Evolutionary conservation across 768 basidiomycete species (phyloP), one percentile per base, ranked within the genome.

Genomic region (Trametes villosa): DNA sequence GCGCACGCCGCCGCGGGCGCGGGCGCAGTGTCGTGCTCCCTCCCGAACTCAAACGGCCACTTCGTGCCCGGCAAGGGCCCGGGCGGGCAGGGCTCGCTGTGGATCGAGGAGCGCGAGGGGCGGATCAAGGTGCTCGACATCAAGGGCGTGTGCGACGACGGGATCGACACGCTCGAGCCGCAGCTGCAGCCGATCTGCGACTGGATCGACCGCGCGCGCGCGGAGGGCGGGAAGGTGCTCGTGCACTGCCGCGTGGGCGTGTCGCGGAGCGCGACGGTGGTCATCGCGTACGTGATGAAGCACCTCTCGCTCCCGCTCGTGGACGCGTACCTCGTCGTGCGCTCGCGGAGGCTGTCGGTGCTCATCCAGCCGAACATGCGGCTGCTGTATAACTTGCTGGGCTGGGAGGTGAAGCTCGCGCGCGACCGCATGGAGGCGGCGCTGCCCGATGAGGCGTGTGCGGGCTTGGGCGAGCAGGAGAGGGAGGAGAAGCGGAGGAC

Each of bases 211-310:
- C 81, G 84, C 51, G 96, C 94, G 42, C 78, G 93, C 40, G 74
- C 77, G 33, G 83, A 87, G 50, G 95, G 96, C 8, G 96, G 96
- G 2, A 91, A 91, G 70, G 89, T 96, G 33, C 81, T 98, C 52
- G 94, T 98, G 9, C 96, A 98, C 74, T 98, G 96, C 74, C 84
- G 95, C n/a, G 96, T 98, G n/a, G 96, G 96, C n/a, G 96, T 98
- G 42, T 92, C 90, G 44, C 79, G 96, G 61, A 93, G 91, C 69
- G 96, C 96, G 29, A 96, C 94, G 31, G 94, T 98, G 61, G 91
- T 91, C 85, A 98, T 98, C 69, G 96, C 96, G 18, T 98, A 98
- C 75, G 91, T 97, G 70, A 98, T 98, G 96, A 92, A 95, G 72
- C 86, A 96, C 70, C 85, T 93, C 22, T 78, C 81, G 24, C 78